Evolutionary conservation across 148 eudicot genomes (phyloP).

Genomic region (Vaccinium myrtillus): DNA sequence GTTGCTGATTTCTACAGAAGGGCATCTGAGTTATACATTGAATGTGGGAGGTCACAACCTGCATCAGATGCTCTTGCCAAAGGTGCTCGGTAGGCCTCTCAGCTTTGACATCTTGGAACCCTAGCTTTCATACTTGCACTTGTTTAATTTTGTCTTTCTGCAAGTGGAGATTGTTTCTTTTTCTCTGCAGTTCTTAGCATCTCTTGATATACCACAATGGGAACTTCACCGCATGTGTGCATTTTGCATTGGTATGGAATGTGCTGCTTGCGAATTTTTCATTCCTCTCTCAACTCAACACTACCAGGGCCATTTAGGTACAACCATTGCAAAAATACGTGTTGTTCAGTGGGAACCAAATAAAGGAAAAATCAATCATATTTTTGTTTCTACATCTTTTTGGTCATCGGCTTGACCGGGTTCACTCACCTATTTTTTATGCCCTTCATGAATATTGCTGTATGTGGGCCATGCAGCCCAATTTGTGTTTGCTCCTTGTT

Average conservation of each 20-base stretch:
- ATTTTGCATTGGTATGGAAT: neutral
- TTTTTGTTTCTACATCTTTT: neutral
- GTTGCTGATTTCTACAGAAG: slow-evolving; percentile 73
- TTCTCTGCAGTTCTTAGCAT: neutral
- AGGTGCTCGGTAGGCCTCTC: slow-evolving; percentile 69
- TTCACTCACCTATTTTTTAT: neutral
- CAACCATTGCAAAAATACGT: neutral
- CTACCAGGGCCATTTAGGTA: neutral
- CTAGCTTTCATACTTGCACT: slow-evolving; percentile 2
- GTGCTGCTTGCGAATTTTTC: neutral
- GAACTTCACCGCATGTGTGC: neutral
- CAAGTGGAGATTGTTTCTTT: neutral
- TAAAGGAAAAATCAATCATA: neutral
- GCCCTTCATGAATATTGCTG: neutral
- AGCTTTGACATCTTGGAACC: slow-evolving; percentile 12
- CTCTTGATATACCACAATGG: neutral
- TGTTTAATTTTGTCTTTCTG: neutral
- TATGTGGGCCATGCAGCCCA: neutral
- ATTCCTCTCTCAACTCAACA: neutral
- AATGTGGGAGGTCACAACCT: slow-evolving; percentile 86
- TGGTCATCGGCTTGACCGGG: neutral
- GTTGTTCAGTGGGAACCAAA: neutral
- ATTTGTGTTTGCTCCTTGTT: neutral
- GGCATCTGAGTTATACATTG: slow-evolving; percentile 68
- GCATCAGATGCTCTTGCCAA: slow-evolving; percentile 89